Evolutionary conservation across 768 basidiomycete species (phyloP).

Genomic region (Boletus pseudopeckii): DNA sequence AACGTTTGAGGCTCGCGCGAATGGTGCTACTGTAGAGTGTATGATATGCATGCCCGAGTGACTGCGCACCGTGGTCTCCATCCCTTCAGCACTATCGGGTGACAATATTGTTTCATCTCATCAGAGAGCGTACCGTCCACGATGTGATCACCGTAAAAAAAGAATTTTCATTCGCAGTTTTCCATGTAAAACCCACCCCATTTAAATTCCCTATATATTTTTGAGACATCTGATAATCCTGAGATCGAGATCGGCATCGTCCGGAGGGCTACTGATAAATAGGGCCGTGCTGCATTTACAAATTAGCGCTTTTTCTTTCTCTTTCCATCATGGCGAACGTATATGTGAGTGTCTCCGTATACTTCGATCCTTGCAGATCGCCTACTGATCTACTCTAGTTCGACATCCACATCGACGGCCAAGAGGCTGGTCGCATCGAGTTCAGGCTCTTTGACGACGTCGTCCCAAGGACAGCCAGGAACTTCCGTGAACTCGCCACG

Average conservation of each 20-base stretch:
- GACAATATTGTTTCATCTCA: background rate
- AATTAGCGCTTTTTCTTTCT: background rate
- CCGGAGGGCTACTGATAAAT: slow-evolving; percentile 7
- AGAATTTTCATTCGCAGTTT: background rate
- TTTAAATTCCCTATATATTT: background rate
- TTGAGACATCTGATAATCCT: background rate
- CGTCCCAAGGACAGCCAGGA: slow-evolving; percentile 69
- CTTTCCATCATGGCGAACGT: slow-evolving; percentile 23
- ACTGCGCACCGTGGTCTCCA: background rate
- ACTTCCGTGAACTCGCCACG: slow-evolving; percentile 90
- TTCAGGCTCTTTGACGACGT: slow-evolving; percentile 85
- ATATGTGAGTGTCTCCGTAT: slow-evolving; percentile 4
- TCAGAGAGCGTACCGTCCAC: too few species aligned
- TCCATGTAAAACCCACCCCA: slow-evolving; percentile 3
- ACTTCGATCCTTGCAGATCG: slow-evolving; percentile 1
- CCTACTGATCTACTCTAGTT: slow-evolving; percentile 45
- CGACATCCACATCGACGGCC: slow-evolving; percentile 51
- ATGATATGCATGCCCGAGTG: background rate
- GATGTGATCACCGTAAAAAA: too few species aligned
- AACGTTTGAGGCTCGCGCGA: background rate
- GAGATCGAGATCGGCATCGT: slow-evolving; percentile 13
- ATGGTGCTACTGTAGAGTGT: background rate
- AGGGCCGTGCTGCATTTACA: background rate
- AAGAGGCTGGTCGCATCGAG: slow-evolving; percentile 53
- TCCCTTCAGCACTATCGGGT: background rate